Evolutionary conservation across 495 filamentous ascomycete species (phyloP).

Genomic region (Penicillium chermesinum): DNA sequence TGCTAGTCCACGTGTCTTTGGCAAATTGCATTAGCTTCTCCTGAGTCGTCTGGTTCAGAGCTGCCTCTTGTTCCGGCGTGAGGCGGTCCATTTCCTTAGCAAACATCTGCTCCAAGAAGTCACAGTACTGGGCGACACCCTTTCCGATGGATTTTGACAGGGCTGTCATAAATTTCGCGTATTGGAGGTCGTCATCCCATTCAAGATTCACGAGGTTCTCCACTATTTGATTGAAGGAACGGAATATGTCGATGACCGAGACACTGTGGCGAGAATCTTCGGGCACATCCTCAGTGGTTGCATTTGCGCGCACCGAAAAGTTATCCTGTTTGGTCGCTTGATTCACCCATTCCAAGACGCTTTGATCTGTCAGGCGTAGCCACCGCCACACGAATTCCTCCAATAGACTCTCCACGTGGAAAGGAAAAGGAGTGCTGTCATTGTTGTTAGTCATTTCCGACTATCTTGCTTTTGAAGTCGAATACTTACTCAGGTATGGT

Average conservation of each 20-base stretch:
- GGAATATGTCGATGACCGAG: conserved; percentile 90
- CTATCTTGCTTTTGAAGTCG: no score
- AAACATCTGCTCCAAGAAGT: conserved; percentile 82
- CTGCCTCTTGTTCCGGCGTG: conserved; percentile 79
- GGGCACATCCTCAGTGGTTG: conserved; percentile 53
- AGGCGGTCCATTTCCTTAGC: conserved; percentile 87
- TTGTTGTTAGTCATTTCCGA: neutral
- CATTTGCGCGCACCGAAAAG: conserved; percentile 64
- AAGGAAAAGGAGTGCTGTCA: conserved; percentile 57
- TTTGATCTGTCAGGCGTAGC: conserved; percentile 75
- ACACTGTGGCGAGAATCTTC: conserved; percentile 89
- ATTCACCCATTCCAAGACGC: conserved; percentile 80
- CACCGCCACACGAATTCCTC: conserved; percentile 94
- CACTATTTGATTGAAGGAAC: conserved; percentile 83
- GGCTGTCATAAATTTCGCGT: conserved; percentile 97
- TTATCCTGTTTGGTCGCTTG: conserved; percentile 82
- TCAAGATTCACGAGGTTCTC: conserved; percentile 80
- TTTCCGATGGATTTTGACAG: conserved; percentile 79
- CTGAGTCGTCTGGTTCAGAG: conserved; percentile 71
- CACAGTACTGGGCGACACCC: conserved; percentile 86
- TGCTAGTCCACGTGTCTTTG: conserved; percentile 90
- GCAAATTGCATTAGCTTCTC: conserved; percentile 88
- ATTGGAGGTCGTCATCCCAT: conserved; percentile 90
- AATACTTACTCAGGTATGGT: conserved; percentile 57
- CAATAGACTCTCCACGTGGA: conserved; percentile 78